Percentiles rank a stretch among this genome's conserved stretches.
phyloP scores from a whole-genome alignment of 2,329 filamentous ascomycete genomes.

The Talaromyces amestolkiae region DNA sequence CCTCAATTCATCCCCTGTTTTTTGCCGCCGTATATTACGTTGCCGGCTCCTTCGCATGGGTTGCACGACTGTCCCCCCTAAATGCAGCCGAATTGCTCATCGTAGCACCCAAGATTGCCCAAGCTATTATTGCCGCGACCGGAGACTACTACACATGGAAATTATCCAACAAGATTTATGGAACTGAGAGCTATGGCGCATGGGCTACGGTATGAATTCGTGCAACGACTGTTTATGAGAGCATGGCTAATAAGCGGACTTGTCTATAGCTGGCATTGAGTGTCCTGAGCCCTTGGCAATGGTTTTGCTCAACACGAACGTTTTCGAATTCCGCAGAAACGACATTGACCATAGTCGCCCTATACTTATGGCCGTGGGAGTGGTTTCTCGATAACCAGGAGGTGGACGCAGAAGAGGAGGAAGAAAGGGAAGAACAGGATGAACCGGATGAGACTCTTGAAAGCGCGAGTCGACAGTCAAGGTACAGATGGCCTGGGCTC shows the following conservation, averaged over 20 bases:
- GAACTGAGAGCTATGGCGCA: conserved; percentile 60
- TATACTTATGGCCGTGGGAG: conserved; percentile 85
- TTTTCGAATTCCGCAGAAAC: conserved; percentile 93
- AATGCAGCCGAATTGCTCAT: conserved; percentile 66
- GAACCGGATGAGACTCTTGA: conserved; percentile 13
- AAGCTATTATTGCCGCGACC: conserved; percentile 73
- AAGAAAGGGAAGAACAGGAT: conserved; percentile 18
- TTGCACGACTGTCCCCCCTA: conserved; percentile 52
- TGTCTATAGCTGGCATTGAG: conserved; percentile 63
- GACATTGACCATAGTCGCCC: conserved; percentile 75
- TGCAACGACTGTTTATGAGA: background rate
- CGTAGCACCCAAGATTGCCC: conserved; percentile 69
- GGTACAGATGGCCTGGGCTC: conserved; percentile 27
- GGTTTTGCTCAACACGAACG: conserved; percentile 89
- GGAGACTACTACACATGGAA: conserved; percentile 88
- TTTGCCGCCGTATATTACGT: conserved; percentile 74
- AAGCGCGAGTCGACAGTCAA: conserved; percentile 22
- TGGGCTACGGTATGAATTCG: conserved; percentile 63
- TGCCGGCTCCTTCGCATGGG: conserved; percentile 45
- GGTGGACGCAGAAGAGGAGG: conserved; percentile 42
- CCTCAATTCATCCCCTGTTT: conserved; percentile 83
- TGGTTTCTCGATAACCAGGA: conserved; percentile 53
- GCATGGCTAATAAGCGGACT: background rate
- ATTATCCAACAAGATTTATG: conserved; percentile 71
- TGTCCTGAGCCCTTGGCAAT: conserved; percentile 84